Percentiles rank a stretch among this genome's conserved stretches.
phyloP scores from a whole-genome alignment of 257 asterid genomes.

The Gynochthodes officinalis region DNA sequence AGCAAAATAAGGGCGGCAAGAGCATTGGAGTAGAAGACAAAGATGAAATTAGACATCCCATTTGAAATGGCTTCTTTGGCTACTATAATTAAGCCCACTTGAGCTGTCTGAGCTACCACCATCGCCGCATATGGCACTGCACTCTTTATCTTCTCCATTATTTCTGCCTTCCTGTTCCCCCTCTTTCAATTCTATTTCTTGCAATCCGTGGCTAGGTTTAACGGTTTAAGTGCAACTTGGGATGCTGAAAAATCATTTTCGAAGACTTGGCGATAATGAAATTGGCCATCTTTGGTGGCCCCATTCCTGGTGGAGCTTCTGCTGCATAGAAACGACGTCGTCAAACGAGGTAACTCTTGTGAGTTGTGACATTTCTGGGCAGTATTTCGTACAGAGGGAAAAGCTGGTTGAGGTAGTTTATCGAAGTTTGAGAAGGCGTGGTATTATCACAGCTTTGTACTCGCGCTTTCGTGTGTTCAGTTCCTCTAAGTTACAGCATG shows the following conservation, averaged over 20 bases:
- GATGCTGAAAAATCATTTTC: no score
- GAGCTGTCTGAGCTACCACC: slow-evolving; percentile 60
- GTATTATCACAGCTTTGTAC: no score
- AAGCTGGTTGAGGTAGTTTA: no score
- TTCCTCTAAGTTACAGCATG: no score
- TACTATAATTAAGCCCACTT: slow-evolving; percentile 67
- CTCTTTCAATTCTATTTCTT: background rate
- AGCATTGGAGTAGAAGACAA: slow-evolving; percentile 79
- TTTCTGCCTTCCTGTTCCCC: background rate
- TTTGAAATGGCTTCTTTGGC: slow-evolving; percentile 71
- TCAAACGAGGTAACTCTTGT: no score
- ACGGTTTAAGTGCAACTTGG: no score
- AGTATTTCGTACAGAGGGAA: no score
- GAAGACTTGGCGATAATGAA: background rate
- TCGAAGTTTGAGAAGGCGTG: no score
- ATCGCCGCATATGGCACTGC: slow-evolving; percentile 66
- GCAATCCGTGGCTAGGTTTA: no score
- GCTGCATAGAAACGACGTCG: no score
- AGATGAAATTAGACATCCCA: slow-evolving; percentile 82
- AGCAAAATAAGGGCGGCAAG: slow-evolving; percentile 79
- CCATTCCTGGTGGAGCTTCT: background rate
- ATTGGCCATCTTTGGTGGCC: background rate
- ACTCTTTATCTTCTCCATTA: slow-evolving; percentile 39
- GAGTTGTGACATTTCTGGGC: no score
- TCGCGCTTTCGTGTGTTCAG: no score